phyloP scores from a whole-genome alignment of 495 filamentous ascomycete genomes.

The Neurospora discreta region DNA sequence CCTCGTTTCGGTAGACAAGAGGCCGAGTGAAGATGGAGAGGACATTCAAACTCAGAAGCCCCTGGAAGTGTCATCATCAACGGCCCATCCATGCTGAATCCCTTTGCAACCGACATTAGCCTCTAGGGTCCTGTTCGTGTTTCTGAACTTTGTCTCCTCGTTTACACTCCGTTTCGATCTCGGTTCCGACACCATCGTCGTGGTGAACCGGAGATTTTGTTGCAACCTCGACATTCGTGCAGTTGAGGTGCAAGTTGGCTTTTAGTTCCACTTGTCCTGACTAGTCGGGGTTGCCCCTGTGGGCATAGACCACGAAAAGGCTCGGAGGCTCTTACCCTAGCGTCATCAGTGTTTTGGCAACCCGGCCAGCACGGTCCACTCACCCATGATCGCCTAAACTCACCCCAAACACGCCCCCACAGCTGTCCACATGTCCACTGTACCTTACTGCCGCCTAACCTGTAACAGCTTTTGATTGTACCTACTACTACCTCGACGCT shows the following conservation, averaged over 20 bases:
- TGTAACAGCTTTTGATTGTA: background rate
- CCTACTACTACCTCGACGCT: background rate
- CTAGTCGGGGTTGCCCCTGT: background rate
- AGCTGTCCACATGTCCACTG: background rate
- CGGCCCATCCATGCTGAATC: background rate
- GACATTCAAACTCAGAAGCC: background rate
- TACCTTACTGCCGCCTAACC: background rate
- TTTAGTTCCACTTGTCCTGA: background rate
- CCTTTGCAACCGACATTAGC: background rate
- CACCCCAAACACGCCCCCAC: conserved; percentile 6
- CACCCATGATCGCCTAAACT: conserved; percentile 23
- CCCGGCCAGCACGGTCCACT: conserved; percentile 11
- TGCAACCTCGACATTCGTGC: background rate
- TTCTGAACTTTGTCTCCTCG: background rate
- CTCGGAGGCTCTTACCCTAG: conserved; percentile 11
- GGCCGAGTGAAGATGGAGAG: background rate
- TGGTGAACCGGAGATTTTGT: background rate
- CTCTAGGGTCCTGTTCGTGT: background rate
- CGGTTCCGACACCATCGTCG: background rate
- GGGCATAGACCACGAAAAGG: background rate
- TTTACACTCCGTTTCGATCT: background rate
- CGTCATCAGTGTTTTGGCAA: conserved; percentile 17
- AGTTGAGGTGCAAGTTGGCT: background rate
- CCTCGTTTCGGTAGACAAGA: background rate
- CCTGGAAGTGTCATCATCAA: background rate